Evolutionary conservation across 1,284 basidiomycete genomes (phyloP), one percentile per base, ranked within the genome.

Genomic region (Pterula multifida): DNA sequence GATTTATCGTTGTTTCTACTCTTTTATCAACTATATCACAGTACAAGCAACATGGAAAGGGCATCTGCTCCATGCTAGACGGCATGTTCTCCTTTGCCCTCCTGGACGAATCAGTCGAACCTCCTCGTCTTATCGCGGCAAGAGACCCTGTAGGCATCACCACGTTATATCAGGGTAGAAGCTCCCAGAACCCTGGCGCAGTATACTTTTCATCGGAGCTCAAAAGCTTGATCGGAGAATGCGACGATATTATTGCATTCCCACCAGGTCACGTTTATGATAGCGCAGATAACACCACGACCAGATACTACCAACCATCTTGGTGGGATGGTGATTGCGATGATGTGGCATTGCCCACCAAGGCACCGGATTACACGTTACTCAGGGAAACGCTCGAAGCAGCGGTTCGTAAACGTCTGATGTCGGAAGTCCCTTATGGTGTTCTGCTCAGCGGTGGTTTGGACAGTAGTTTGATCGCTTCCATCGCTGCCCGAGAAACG

Each of bases 31-130:
- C n/a, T n/a, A n/a, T n/a, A 46, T 36, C 53, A 12, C 58, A 96
- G 93, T 96, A 96, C 72, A 74, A 76, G 60, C 84, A 91, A 70
- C 68, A 90, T 63, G 90, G 73, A 62, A 88, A 80, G 58, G 78
- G 76, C 1, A 68, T 94, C 23, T 89, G 88, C 68, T 68, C 69
- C 62, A 73, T 81, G 65, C 85, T 99, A 54, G 96, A 99, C 64
- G 96, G 96, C 58, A 97, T 99, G 92, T 99, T 98, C 72, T 94
- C 93, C 11, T 99, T 98, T 63, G 86, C 97, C 56, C 79, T 98
- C 42, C 75, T 98, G 52, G 96, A 99, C 69, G 91, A 93, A 61
- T 88, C 89, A 11, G 85, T 90, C 52, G 75, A 85, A 1, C 95
- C 96, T 3, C 77, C 91, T 36, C 82, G 94, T 53, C 75, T 98